Evolutionary conservation across 805 yeast genomes (phyloP).

Genomic region (Lipomyces sp.): DNA sequence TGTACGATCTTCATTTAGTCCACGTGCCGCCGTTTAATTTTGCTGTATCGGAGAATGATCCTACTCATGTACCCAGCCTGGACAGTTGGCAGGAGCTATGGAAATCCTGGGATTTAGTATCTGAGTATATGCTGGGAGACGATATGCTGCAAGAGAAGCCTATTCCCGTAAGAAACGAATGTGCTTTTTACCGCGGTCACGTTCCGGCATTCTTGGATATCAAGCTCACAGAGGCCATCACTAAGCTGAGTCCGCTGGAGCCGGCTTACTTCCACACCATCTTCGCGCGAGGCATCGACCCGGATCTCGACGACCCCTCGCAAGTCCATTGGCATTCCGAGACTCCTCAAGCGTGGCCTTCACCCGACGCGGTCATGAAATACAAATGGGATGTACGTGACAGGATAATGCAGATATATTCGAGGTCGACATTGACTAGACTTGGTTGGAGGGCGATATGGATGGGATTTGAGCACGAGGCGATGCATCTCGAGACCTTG

Average conservation of each 20-base stretch:
- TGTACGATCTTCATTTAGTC: constrained; percentile 29
- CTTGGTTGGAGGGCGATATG: constrained; percentile 32
- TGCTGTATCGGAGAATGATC: not conserved
- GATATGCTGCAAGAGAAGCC: constrained; percentile 35
- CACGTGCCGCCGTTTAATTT: constrained; percentile 23
- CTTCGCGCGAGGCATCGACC: constrained; percentile 40
- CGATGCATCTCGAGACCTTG: constrained; percentile 40
- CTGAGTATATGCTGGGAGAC: constrained; percentile 28
- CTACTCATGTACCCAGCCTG: constrained; percentile 25
- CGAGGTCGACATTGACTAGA: not conserved
- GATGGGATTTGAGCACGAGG: constrained; percentile 39
- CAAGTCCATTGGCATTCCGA: constrained; percentile 37
- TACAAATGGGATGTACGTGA: constrained; percentile 28
- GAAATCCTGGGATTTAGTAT: constrained; percentile 36
- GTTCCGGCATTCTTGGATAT: constrained; percentile 38
- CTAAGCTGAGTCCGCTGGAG: constrained; percentile 14
- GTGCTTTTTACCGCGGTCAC: constrained; percentile 39
- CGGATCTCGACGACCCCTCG: constrained; percentile 39
- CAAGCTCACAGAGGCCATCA: constrained; percentile 27
- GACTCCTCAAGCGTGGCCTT: constrained; percentile 36
- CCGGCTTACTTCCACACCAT: constrained; percentile 27
- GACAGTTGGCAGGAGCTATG: constrained; percentile 35
- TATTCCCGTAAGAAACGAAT: constrained; percentile 37
- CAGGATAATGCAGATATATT: constrained; percentile 15
- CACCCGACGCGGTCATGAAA: constrained; percentile 7